Base-by-base conservation (phyloP, 371 early-diverging fungal species). In the Capillidium heterosporum region DNA sequence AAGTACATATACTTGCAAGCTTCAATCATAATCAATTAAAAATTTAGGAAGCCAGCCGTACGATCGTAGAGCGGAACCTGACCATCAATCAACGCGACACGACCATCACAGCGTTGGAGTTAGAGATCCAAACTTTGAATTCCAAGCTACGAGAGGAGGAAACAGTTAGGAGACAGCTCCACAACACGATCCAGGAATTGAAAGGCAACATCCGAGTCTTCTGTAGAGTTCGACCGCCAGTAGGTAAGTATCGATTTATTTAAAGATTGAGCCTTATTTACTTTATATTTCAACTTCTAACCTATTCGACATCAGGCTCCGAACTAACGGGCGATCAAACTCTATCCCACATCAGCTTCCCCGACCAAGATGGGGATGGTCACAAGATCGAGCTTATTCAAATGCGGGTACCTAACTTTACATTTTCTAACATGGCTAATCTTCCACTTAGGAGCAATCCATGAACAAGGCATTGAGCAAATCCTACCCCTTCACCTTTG, bases 181-280 rank as follows among this genome's bases (percentile, higher is more conserved):
- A 96, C 70, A 94, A 96, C 63, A 84, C 81, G 0, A 81, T 93
- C 46, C 94, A 52, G 65, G 96, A 98, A 69, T 72, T 98, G 39
- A 95, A 95, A 65, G 99, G 99, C 42, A 91, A 95, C 58, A 95
- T 98, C 52, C 81, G 98, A 26, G 96, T 97, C 15, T 94, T 98
- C 65, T 97, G 97, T 66, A 71, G 99, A 43, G 86, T 98, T 15
- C 80, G 95, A 35, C 98, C 98, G 11, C 64, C 77, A n/a, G 56
- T 68, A 28, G 71, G 75, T 26, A 68, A 61, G 10, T 19, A 49
- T 49, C 4, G 10, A 32, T 15, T 32, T 26, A n/a, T 19, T 21
- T 44, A 27, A 31, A 26, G 1, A 49, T n/a, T 31, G 32, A 35
- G 13, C 35, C 13, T 7, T 5, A n/a, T 28, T 49, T 13, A 31